Base-by-base conservation (phyloP, 2,329 filamentous ascomycete species). In the Aureobasidium sp. region DNA sequence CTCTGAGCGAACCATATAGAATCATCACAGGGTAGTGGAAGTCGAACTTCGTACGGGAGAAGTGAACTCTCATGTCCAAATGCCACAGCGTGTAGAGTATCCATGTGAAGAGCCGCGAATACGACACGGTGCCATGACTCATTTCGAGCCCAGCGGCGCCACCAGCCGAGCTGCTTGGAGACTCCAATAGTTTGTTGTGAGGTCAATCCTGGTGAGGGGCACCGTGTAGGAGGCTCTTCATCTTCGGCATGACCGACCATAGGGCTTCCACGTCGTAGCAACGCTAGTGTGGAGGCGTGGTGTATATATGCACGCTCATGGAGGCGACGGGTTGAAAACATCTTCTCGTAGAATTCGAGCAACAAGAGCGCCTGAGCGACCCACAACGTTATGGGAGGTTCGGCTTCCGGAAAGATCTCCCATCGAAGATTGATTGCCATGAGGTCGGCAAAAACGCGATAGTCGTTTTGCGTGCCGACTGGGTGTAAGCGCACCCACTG, bases 31-130 rank as follows among this genome's bases (percentile, higher is more conserved):
- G 93, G 93, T 44, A 97, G 76, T 0, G 91, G 90, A 8, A 97
- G 80, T 53, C 91, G 85, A 84, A 97, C 91, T 74, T 97, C 93
- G 70, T 97, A 91, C 5, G 91, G 90, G 6, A 95, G 91, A 91
- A 97, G 96, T 48, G 95, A 91, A 1, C 89, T 91, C 3, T 91
- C 94, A 74, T 97, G 93, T 0, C 92, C 93, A 74, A 97, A 97
- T 90, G 97, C 96, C 29, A 90, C 94, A 1, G 91, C 91, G 73
- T 97, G 93, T 1, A 91, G 91, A 7, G 91, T 95, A 72, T 97
- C 93, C 67, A 97, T 87, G 42, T 96, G 85, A 70, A 97, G 97
- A 0, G 93, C 92, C 0, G 89, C 90, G 76, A 96, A 97, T 0
- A 91, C 93, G 4, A 89, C 90, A 62, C 93, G 84, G 29, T 90